Evolutionary conservation across 352 stramenopile genomes (phyloP).

Genomic region (Globisporangium middletonii): DNA sequence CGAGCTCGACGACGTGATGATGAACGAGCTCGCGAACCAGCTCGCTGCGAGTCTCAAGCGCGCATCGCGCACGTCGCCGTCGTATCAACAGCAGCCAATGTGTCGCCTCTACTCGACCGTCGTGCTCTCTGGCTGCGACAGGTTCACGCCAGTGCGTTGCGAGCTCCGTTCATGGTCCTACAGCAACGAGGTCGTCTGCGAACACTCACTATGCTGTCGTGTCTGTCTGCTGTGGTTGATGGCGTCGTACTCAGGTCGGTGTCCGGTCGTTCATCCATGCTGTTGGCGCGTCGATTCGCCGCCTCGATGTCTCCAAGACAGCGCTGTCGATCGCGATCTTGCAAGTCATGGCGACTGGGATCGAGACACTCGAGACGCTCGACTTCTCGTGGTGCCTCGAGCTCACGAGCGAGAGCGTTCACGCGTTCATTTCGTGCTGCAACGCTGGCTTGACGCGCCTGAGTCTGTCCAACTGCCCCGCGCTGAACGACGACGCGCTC

Average conservation of each 20-base stretch:
- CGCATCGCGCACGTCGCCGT: not conserved
- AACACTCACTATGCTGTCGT: not conserved
- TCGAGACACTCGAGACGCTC: constrained; percentile 45
- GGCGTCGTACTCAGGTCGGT: constrained; percentile 32
- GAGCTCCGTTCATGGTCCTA: not conserved
- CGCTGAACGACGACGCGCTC: constrained; percentile 66
- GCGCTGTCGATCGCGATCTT: constrained; percentile 45
- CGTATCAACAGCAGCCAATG: constrained; percentile 7
- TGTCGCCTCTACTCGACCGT: constrained; percentile 30
- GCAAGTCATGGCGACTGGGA: constrained; percentile 66
- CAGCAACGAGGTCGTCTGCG: no score
- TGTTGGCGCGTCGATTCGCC: constrained; percentile 36
- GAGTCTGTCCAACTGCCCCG: constrained; percentile 50
- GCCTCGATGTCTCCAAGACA: constrained; percentile 47
- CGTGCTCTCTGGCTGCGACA: constrained; percentile 47
- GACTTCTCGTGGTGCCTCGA: constrained; percentile 55
- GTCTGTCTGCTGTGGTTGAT: constrained; percentile 3
- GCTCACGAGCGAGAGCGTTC: constrained; percentile 49
- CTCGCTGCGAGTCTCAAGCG: constrained; percentile 29
- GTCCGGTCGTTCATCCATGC: constrained; percentile 64
- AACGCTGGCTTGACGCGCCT: constrained; percentile 43
- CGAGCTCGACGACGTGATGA: constrained; percentile 47
- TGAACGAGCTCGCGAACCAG: constrained; percentile 58
- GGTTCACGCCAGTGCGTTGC: constrained; percentile 32
- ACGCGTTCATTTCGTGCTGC: constrained; percentile 71